Base-by-base conservation (phyloP, 306 rosid genomes). In the Cicer judaicum region DNA sequence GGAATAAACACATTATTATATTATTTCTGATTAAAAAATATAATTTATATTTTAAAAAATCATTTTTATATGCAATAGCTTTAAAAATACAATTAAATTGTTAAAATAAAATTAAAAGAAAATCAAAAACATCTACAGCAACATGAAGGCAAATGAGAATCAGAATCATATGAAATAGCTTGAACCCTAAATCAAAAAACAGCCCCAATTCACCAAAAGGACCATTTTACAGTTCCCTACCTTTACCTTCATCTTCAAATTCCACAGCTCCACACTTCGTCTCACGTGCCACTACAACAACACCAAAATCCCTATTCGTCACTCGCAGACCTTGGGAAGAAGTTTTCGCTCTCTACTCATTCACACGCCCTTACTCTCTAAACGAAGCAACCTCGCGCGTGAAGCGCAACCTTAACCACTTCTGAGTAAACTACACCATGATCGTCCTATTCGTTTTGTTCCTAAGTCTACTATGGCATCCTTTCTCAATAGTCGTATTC, bases 271-370 rank as follows among this genome's bases (percentile, higher is more conserved):
- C 73, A 49, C 4, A 72, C 15, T 29, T 50, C 9, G n/a, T 67
- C 72, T 5, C 83, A 8, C 79, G 83, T 73, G 80, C 79, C 79
- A n/a, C 52, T 16, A 3, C 50, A 39, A 42, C 70, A 2, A 2
- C 70, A 12, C 0, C 81, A 2, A 43, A 79, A 7, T 48, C 88
- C 43, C 5, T 18, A 7, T 74, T 61, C 81, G 56, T 83, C 80
- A 78, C 85, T 55, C 84, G 85, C 78, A 90, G 93, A 6, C 97
- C 91, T 18, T 89, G 95, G 97, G 84, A 85, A 18, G 84, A 89
- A 80, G 82, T 93, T 5, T 59, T 89, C 56, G 91, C 91, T 1
- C 9, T 86, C 14, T 78, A 79, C 61, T 81, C 87, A 40, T 86
- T 89, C 84, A 80, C 80, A 10, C 93, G 90, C 18, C 98, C 98